These are phyloP conservation scores for Aureoboletus auriporus DNA, from an alignment of 768 basidiomycete genomes.

Conservation along the genomic window DNA sequence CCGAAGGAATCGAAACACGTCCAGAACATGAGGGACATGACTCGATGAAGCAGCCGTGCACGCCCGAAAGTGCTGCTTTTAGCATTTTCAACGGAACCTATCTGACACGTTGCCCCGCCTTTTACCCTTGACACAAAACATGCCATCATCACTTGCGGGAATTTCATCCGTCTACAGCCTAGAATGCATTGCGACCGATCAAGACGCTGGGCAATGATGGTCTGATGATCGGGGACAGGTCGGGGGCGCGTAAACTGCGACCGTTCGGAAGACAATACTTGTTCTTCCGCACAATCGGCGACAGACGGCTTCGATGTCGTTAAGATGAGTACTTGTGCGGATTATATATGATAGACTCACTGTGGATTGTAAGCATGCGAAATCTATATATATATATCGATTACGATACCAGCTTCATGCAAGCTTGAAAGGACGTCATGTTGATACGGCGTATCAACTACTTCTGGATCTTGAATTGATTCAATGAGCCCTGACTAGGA, in stretches of 20 bases:
- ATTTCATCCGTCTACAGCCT: slow-evolving; percentile 1
- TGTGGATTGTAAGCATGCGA: slow-evolving; percentile 8
- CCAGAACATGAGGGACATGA: slow-evolving; percentile 23
- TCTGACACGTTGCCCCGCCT: too few relatives aligned
- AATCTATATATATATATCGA: slow-evolving; percentile 9
- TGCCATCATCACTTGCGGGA: slow-evolving; percentile 8
- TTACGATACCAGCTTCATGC: slow-evolving; percentile 8
- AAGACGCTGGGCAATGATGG: slow-evolving; percentile 7
- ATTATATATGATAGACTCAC: slow-evolving; percentile 10
- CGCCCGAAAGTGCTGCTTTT: slow-evolving; percentile 10
- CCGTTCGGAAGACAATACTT: slow-evolving; percentile 1
- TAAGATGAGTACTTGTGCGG: slow-evolving; percentile 1
- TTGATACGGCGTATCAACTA: slow-evolving; percentile 11
- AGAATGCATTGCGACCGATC: slow-evolving; percentile 23
- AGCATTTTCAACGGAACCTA: not conserved
- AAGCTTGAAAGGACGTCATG: not conserved
- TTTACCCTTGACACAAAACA: slow-evolving; percentile 5
- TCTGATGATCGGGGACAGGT: slow-evolving; percentile 24
- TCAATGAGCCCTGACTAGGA: not conserved
- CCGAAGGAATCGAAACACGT: slow-evolving; percentile 20
- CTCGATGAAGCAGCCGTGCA: slow-evolving; percentile 12
- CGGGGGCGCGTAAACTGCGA: slow-evolving; percentile 22
- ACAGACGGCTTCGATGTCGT: slow-evolving; percentile 14
- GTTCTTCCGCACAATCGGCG: slow-evolving; percentile 21
- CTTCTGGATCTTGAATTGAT: slow-evolving; percentile 3